Conservation (phyloP, 208 protist genomes). For the Trypanosoma mega region DNA sequence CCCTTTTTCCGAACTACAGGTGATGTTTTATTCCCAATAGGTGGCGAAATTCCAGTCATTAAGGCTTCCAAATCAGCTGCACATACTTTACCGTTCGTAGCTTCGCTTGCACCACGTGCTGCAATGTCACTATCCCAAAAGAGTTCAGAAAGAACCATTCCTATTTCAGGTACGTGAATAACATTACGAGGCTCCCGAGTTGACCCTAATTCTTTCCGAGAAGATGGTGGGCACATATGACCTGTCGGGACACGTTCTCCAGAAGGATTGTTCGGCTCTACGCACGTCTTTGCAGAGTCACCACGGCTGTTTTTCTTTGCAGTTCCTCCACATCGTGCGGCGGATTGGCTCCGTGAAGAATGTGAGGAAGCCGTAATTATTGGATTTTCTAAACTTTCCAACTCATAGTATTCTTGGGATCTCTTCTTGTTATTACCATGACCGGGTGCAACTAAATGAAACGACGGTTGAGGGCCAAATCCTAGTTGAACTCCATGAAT, state of each 20-base stretch:
- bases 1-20: neutral
- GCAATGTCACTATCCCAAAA: constrained; percentile 5
- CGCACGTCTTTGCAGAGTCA: constrained; percentile 12
- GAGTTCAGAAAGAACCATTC: constrained; percentile 13
- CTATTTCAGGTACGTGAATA: constrained; percentile 15
- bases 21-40: neutral
- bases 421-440: neutral
- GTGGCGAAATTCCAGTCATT: neutral
- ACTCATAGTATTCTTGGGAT: constrained; percentile 13
- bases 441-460: constrained; percentile 23
- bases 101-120: neutral
- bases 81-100: neutral
- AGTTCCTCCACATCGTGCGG: neutral
- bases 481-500: constrained; percentile 62
- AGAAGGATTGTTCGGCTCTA: neutral
- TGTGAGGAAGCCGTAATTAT: constrained; percentile 7
- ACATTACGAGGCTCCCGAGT: constrained; percentile 1
- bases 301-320: constrained; percentile 2
- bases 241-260: neutral
- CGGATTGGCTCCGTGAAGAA: constrained; percentile 9
- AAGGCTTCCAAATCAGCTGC: constrained; percentile 17
- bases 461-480: constrained; percentile 60
- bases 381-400: constrained; percentile 9
- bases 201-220: neutral
- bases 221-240: neutral